These are phyloP conservation scores for Chalciporus piperatus DNA, from an alignment of 768 basidiomycete genomes.

Conservation along the genomic window DNA sequence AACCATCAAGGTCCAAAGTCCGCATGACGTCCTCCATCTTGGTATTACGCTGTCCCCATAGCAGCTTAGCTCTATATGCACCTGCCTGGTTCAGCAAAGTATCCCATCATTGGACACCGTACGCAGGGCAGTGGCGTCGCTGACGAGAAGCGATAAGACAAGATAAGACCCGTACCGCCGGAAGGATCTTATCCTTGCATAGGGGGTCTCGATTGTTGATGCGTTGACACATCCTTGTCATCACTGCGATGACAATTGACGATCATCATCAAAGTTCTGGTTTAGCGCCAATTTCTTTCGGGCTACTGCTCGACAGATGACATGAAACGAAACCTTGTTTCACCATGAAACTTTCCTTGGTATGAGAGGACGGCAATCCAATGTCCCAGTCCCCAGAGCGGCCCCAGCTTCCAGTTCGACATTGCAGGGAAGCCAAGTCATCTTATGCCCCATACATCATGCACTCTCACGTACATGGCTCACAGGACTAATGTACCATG, in stretches of 20 bases:
- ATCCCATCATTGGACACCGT: neutral
- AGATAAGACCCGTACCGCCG: constrained; percentile 7
- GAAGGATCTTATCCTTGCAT: constrained; percentile 18
- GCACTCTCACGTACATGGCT: neutral
- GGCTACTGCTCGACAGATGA: neutral
- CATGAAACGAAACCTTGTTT: neutral
- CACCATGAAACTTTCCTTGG: neutral
- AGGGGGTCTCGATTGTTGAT: neutral
- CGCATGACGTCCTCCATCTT: neutral
- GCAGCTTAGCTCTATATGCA: neutral
- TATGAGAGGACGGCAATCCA: neutral
- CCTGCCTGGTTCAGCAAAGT: neutral
- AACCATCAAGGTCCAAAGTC: neutral
- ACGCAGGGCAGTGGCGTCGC: neutral
- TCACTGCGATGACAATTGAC: neutral
- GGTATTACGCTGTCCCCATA: too few species aligned
- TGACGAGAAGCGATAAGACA: neutral
- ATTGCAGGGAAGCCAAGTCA: neutral
- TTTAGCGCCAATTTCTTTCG: neutral
- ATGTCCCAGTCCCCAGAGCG: neutral
- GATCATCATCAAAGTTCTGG: neutral
- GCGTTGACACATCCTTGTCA: neutral
- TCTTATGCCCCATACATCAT: neutral
- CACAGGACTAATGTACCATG: neutral
- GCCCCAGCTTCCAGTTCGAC: neutral